These are phyloP conservation scores for Trichosporon sp. DNA, from an alignment of 1,284 basidiomycete genomes.

Conservation along the genomic window DNA sequence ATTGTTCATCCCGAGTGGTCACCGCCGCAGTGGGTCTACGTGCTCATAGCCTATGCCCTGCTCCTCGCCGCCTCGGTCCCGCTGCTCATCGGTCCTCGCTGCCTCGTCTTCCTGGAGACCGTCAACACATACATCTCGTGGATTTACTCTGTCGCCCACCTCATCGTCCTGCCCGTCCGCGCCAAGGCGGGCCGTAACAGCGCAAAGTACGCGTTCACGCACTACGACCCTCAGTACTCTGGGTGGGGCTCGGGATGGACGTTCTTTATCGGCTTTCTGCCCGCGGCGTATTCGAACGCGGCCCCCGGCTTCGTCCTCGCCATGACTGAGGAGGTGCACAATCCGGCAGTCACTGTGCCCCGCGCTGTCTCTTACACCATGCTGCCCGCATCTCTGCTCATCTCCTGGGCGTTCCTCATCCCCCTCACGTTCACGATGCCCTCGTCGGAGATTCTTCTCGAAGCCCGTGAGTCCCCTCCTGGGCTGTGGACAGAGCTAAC, in stretches of 20 bases:
- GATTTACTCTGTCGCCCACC: constrained; percentile 15
- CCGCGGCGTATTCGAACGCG: constrained; percentile 13
- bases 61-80: constrained; percentile 11
- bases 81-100: constrained; percentile 7
- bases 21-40: constrained; percentile 14
- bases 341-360: constrained; percentile 14
- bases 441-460: constrained; percentile 13
- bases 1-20: constrained; percentile 17
- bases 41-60: constrained; percentile 15
- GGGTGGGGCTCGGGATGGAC: constrained; percentile 19
- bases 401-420: constrained; percentile 15
- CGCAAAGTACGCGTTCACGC: constrained; percentile 19
- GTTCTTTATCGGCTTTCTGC: constrained; percentile 21
- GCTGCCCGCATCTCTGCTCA: constrained; percentile 16
- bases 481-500: background rate
- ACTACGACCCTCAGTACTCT: constrained; percentile 15
- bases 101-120: constrained; percentile 11
- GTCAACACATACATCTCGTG: constrained; percentile 13
- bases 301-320: constrained; percentile 18
- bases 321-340: constrained; percentile 18
- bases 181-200: constrained; percentile 17
- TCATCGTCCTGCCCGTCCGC: constrained; percentile 12
- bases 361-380: constrained; percentile 16
- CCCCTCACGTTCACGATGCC: constrained; percentile 21
- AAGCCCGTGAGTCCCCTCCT: constrained; percentile 13